Base-by-base conservation (phyloP, 2,329 filamentous ascomycete genomes). In the Cladosporium austrohemisphaericum region DNA sequence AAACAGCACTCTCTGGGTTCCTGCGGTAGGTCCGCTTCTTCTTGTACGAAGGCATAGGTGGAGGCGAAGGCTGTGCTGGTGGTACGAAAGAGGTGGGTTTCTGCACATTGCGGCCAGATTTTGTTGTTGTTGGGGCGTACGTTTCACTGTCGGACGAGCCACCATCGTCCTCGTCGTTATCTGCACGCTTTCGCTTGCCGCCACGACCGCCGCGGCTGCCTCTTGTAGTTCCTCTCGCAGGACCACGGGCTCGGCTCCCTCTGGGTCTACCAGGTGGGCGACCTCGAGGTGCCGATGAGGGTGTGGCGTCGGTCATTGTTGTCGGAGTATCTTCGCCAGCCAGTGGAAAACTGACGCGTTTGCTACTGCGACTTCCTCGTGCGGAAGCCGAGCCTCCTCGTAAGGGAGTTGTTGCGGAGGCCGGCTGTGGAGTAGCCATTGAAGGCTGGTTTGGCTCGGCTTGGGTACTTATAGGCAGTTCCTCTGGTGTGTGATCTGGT, bases 31-130 rank as follows among this genome's bases (percentile, higher is more conserved):
- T 81, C 54, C 81, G 77, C 68, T 84, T 84, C 53, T 77, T 72
- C 68, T 75, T 79, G 67, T 69, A 62, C 31, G 67, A 65, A 20
- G 55, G 26, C 18, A 52, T 49, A 3, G 46, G 20, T 11, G 66
- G 65, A 57, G 77, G 71, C 5, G 79, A 73, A 38, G 71, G 68
- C 35, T 71, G 68, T 23, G 74, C 69, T 5, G 77, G 69, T 41
- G 84, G 80, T 56, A 84, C 76, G 69, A 82, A 82, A 54, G 78
- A 71, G 51, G 81, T 70, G 37, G 85, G 80, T 68, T 84, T 85
- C 53, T 79, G 81, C 28, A 89, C 78, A 51, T 84, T 81, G 53
- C 87, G 79, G 29, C 87, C 87, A 16, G 85, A 91, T 62, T 88
- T 87, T 8, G 86, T 90, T 3, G 79, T 76, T 14, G 79, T 71